Evolutionary conservation across 2,329 filamentous ascomycete genomes (phyloP).

Genomic region (Diaporthe australafricana): DNA sequence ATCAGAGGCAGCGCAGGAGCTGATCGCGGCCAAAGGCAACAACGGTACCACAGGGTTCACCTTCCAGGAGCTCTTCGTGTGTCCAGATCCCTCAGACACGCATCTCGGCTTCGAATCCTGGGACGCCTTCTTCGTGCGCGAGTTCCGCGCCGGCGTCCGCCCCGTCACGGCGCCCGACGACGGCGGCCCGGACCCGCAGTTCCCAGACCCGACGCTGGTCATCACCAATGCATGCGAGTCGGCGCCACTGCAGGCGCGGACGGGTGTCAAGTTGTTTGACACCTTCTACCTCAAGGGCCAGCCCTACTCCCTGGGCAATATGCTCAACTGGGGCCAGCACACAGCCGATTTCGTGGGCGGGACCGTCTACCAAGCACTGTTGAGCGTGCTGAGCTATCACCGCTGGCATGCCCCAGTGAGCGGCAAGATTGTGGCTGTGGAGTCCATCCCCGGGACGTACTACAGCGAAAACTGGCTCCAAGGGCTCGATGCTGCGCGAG

Average conservation of each 20-base stretch:
- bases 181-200: background rate
- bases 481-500: constrained; percentile 44
- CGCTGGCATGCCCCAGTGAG: constrained; percentile 70
- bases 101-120: constrained; percentile 66
- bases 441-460: constrained; percentile 66
- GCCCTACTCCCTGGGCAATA: constrained; percentile 66
- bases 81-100: constrained; percentile 53
- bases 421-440: constrained; percentile 64
- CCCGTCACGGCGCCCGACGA: constrained; percentile 54
- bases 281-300: constrained; percentile 71
- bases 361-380: constrained; percentile 71
- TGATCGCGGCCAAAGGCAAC: background rate
- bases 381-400: constrained; percentile 70
- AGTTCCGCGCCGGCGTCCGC: constrained; percentile 58
- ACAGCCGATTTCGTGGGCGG: constrained; percentile 63
- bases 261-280: constrained; percentile 58
- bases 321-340: constrained; percentile 61
- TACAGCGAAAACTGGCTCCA: constrained; percentile 66
- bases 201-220: constrained; percentile 58
- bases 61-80: constrained; percentile 1
- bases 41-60: background rate
- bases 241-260: constrained; percentile 58
- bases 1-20: background rate
- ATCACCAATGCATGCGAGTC: constrained; percentile 70
- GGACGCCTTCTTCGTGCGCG: constrained; percentile 71